phyloP scores from a whole-genome alignment of 73 alveolate species.

The Paraurostyla sp. region DNA sequence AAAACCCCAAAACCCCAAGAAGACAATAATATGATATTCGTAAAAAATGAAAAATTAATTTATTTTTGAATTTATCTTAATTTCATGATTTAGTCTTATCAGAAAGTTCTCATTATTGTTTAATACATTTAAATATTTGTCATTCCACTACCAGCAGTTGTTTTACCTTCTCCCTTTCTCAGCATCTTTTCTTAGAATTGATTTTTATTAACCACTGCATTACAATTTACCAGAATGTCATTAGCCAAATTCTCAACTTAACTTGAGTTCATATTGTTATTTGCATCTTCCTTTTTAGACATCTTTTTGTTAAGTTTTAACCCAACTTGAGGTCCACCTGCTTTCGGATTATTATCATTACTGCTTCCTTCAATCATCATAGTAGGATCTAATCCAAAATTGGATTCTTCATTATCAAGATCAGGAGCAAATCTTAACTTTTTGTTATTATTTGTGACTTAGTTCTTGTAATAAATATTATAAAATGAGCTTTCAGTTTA shows the following conservation, averaged over 20 bases:
- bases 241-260: constrained; percentile 6
- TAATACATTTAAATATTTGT: constrained; percentile 1
- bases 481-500: constrained; percentile 35
- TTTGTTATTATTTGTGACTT: background rate
- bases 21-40: too few species aligned
- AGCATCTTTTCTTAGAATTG: background rate
- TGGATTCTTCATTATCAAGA: constrained; percentile 2
- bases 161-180: constrained; percentile 43
- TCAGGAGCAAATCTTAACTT: constrained; percentile 20
- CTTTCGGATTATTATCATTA: background rate
- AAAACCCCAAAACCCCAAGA: too few species aligned
- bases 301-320: too few species aligned
- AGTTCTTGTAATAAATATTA: constrained; percentile 26
- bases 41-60: too few species aligned
- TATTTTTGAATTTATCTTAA: too few species aligned
- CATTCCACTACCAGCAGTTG: constrained; percentile 50
- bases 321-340: background rate
- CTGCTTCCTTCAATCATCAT: background rate
- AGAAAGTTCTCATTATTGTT: constrained; percentile 25
- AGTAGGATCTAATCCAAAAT: constrained; percentile 24
- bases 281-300: background rate
- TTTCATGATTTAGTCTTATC: constrained; percentile 11
- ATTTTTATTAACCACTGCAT: constrained; percentile 40
- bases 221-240: background rate
- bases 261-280: background rate